These are phyloP conservation scores for Lepidium africanum DNA, from an alignment of 345 rosid genomes.

Conservation along the genomic window DNA sequence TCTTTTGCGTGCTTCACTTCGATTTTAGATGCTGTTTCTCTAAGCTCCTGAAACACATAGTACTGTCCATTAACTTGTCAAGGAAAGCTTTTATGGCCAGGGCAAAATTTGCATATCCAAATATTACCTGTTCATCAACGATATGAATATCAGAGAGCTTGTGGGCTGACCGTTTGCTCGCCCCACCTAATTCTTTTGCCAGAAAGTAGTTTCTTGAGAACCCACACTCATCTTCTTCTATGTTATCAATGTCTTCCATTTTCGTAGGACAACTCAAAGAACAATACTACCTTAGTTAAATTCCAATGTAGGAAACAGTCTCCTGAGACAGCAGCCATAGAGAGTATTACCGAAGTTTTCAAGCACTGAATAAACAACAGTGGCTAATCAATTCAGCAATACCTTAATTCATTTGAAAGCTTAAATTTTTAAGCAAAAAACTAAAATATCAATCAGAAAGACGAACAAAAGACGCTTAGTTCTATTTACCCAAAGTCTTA, in stretches of 20 bases:
- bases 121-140: constrained; percentile 72
- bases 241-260: constrained; percentile 41
- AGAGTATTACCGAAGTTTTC: neutral
- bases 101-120: neutral
- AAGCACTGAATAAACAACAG: neutral
- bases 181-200: constrained; percentile 63
- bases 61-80: neutral
- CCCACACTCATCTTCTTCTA: constrained; percentile 67
- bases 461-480: too few relatives aligned
- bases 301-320: neutral
- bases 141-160: constrained; percentile 66
- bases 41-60: constrained; percentile 48
- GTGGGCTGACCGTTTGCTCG: constrained; percentile 51
- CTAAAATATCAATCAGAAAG: neutral
- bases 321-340: neutral
- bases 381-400: neutral
- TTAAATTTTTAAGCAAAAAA: neutral
- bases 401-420: neutral
- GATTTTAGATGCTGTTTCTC: constrained; percentile 44
- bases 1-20: constrained; percentile 67
- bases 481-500: too few relatives aligned
- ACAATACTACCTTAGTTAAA: neutral
- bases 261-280: neutral
- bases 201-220: constrained; percentile 89
- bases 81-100: neutral